Evolutionary conservation across 2,329 filamentous ascomycete genomes (phyloP), one percentile per base, ranked within the genome.

Genomic region (Penicillium aurantiogriseum): DNA sequence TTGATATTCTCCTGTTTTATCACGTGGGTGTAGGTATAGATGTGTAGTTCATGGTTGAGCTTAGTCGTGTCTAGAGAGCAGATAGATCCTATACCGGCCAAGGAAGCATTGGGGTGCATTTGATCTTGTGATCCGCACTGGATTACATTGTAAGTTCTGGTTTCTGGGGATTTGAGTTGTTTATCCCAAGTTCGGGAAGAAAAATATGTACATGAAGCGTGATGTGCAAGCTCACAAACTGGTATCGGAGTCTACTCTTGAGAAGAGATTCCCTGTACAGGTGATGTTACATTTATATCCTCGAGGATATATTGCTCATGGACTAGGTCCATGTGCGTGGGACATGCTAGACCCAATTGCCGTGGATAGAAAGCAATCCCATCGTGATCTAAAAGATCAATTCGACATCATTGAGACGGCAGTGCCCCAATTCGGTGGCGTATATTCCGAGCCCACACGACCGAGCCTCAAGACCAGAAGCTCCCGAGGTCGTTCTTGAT

Each of bases 261-360:
- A 44, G 42, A 27, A 54, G 15, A 36, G 27, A 38, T 45, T 33
- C 19, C 43, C 54, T 57, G 54, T 47, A 38, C 36, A 47, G 42
- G 27, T 57, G 27, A n/a, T 57, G 48, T 47, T 56, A 47, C 48
- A 46, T 40, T 35, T 45, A 47, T 56, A 40, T 36, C 45, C 10
- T 27, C 6, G 21, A 36, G 21, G 46, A 50, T 51, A 56, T 51
- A 27, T 29, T 25, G 36, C 19, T 29, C 25, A 51, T n/a, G 23
- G 17, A 10, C n/a, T 13, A 15, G 9, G 13, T 15, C 15, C 53
- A 51, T 21, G 36, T 48, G 23, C 7, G 31, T 38, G 33, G 42
- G 23, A 6, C 5, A 38, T 31, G 23, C 23, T 11, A 27, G 31
- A 31, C 31, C 51, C 33, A 6, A 10, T 19, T 46, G 11, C 29